phyloP scores from a whole-genome alignment of 169 alveolate species.

The Plasmodium gaboni region DNA sequence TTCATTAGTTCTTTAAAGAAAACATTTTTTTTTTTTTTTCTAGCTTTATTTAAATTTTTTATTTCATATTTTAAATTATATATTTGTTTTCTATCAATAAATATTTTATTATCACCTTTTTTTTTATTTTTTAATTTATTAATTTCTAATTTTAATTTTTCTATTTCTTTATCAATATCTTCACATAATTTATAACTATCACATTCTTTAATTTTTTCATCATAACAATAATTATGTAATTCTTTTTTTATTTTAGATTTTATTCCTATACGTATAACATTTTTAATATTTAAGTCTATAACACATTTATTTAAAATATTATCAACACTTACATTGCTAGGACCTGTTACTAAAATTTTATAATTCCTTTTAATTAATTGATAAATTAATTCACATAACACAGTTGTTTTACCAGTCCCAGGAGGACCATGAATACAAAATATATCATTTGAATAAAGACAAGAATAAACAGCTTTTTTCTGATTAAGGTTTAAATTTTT shows the following conservation, averaged over 20 bases:
- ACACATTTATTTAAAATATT: conserved; percentile 43
- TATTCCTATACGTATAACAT: conserved; percentile 52
- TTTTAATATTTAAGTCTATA: conserved; percentile 23
- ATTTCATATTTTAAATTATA: conserved; percentile 67
- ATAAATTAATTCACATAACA: conserved; percentile 52
- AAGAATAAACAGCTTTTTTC: conserved; percentile 61
- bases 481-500: conserved; percentile 34
- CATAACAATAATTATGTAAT: conserved; percentile 62
- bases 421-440: conserved; percentile 76
- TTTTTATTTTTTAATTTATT: conserved; percentile 55
- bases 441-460: conserved; percentile 56
- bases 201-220: conserved; percentile 68
- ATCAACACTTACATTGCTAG: conserved; percentile 75
- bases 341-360: conserved; percentile 59
- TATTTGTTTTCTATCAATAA: conserved; percentile 28
- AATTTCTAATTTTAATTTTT: conserved; percentile 50
- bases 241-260: conserved; percentile 41
- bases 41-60: conserved; percentile 34
- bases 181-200: conserved; percentile 64
- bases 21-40: conserved; percentile 46
- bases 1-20: conserved; percentile 59
- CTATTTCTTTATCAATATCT: conserved; percentile 62
- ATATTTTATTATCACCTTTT: conserved; percentile 15
- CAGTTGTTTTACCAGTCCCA: conserved; percentile 77
- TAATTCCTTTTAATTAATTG: conserved; percentile 22